A percentile compares a stretch with the other conserved stretches of the same genome.
Evolutionary conservation across 2,329 filamentous ascomycete species (phyloP).

Genomic region (Rhytidhysteron rufulum): DNA sequence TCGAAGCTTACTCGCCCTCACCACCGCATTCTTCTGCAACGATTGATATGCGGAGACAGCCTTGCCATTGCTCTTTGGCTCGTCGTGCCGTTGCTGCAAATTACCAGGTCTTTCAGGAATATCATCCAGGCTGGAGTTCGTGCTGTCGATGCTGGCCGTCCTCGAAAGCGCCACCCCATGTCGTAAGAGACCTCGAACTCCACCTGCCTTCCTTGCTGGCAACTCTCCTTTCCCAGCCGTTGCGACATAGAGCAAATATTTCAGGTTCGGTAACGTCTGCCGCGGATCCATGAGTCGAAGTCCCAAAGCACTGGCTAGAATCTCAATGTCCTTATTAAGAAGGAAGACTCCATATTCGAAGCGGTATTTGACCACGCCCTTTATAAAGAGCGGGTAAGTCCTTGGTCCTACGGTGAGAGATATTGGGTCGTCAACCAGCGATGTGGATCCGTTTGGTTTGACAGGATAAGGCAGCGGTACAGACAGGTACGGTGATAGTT

Average conservation of each 20-base stretch:
- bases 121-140: conserved; percentile 19
- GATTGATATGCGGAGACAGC: conserved; percentile 7
- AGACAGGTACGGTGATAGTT: conserved; percentile 78
- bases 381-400: conserved; percentile 73
- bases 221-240: conserved; percentile 70
- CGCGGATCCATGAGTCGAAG: conserved; percentile 83
- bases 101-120: conserved; percentile 13
- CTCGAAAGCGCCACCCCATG: conserved; percentile 21
- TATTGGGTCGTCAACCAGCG: conserved; percentile 73
- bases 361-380: conserved; percentile 70
- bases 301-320: conserved; percentile 59
- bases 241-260: conserved; percentile 86
- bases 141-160: conserved; percentile 32
- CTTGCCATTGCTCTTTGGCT: conserved; percentile 15
- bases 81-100: conserved; percentile 9
- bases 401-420: conserved; percentile 39
- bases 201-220: conserved; percentile 39
- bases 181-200: conserved; percentile 30
- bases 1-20: conserved; percentile 24
- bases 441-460: conserved; percentile 67
- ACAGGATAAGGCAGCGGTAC: conserved; percentile 79
- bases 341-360: conserved; percentile 97
- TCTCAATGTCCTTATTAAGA: conserved; percentile 93
- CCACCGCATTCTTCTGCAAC: conserved; percentile 13
- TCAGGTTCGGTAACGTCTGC: conserved; percentile 88